Conservation (phyloP, 2,329 filamentous ascomycete species). For the Aspergillus tanneri region DNA sequence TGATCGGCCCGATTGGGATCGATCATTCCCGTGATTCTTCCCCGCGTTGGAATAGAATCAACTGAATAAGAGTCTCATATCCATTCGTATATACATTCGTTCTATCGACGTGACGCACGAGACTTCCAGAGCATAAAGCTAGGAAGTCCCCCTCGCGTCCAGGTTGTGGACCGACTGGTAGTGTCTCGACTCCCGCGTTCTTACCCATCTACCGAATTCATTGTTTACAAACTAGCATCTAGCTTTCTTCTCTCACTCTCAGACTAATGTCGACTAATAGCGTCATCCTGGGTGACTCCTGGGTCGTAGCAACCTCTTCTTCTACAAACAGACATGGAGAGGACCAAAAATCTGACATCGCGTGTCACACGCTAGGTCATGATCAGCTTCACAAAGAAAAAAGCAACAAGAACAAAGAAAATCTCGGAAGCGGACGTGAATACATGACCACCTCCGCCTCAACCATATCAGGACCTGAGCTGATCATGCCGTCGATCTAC, state of each 20-base stretch:
- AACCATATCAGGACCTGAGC: slow-evolving; percentile 36
- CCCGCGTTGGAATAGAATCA: too few species aligned
- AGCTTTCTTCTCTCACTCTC: not conserved
- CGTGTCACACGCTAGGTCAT: too few species aligned
- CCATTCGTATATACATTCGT: too few species aligned
- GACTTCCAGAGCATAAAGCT: too few species aligned
- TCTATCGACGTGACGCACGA: too few species aligned
- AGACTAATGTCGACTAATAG: not conserved
- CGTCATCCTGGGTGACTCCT: slow-evolving; percentile 37
- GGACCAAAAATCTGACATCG: not conserved
- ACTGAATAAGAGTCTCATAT: too few species aligned
- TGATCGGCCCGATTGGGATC: slow-evolving; percentile 18
- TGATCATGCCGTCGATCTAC: slow-evolving; percentile 43
- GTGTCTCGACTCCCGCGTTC: too few species aligned
- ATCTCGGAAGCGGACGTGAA: slow-evolving; percentile 16
- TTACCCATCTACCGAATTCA: too few species aligned
- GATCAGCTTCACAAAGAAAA: too few species aligned
- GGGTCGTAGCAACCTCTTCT: slow-evolving; percentile 33
- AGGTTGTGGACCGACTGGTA: too few species aligned
- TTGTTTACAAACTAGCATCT: too few species aligned
- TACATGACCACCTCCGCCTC: slow-evolving; percentile 29
- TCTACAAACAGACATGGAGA: slow-evolving; percentile 15
- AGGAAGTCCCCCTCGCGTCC: too few species aligned
- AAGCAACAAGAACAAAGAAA: not conserved
- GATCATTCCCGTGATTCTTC: slow-evolving; percentile 20